Conservation (phyloP, 140 eudicot species). For the Anethum foeniculum region DNA sequence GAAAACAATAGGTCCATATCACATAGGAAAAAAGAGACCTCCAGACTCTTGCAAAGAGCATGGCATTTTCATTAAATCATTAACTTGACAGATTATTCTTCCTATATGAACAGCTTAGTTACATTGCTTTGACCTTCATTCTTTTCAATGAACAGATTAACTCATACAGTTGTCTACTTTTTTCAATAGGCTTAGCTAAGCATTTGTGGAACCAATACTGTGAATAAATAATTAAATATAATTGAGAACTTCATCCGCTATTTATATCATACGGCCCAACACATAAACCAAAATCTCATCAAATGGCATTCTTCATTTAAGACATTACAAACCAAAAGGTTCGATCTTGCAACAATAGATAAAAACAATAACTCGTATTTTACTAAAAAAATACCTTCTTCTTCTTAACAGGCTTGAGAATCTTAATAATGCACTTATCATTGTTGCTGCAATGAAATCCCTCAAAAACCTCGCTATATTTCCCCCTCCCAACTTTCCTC, state of each 20-base stretch:
- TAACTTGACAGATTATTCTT: not conserved
- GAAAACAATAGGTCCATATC: not conserved
- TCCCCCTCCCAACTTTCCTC: constrained; percentile 70
- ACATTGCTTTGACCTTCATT: not conserved
- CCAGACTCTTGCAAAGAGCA: not conserved
- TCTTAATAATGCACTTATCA: constrained; percentile 60
- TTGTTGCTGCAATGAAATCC: constrained; percentile 48
- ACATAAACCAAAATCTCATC: not conserved
- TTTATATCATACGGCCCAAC: not conserved
- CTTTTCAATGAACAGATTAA: not conserved
- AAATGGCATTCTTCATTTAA: not conserved
- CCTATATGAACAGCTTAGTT: not conserved
- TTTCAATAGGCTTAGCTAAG: not conserved
- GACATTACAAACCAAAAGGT: not conserved
- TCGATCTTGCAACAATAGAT: not conserved
- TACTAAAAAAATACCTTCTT: constrained; percentile 40
- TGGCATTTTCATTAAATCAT: not conserved
- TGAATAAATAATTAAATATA: not conserved
- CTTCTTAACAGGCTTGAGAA: constrained; percentile 73
- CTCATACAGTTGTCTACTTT: not conserved
- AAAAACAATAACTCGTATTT: not conserved
- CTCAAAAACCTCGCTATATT: constrained; percentile 66
- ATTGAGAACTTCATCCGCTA: not conserved
- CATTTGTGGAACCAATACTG: not conserved
- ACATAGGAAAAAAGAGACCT: not conserved